Base-by-base conservation (phyloP, 1,284 basidiomycete species). In the Pseudomicrostroma phylloplanum region DNA sequence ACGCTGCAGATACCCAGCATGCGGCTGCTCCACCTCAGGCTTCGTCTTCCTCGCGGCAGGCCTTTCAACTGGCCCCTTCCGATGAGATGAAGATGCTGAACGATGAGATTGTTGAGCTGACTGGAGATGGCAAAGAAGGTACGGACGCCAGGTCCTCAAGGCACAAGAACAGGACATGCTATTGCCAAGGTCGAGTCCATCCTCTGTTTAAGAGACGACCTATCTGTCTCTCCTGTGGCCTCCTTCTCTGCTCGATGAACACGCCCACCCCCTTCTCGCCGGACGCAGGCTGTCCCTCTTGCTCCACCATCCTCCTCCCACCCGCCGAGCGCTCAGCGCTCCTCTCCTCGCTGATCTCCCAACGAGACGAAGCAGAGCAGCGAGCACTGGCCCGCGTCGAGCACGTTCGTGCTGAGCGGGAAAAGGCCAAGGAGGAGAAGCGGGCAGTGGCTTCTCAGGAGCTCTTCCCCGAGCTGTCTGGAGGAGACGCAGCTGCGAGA, bases 101-200 rank as follows among this genome's bases (percentile, higher is more conserved):
- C 21, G 43, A 17, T 17, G 43, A 48, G 43, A 48, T 48, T 12
- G 43, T 12, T 21, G 43, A 48, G 43, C 43, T 48, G 17, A 48
- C 43, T 48, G 43, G 17, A 3, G 43, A 48, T 6, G 43, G 43
- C 43, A 21, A 12, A 21, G 17, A 17, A 6, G 6, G 17, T 6
- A 48, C 12, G 4, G 12, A 12, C 43, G 43, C 43, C 6, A 4
- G 12, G 12, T 4, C 3, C 6, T 6, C 17, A 6, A 48, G 12
- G 21, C 15, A 6, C 6, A 48, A 21, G 21, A 17, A 6, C 43
- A 48, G 43, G 21, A 48, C 43, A 21, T 48, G 43, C 21, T 48
- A 48, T 48, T 48, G 43, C 43, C 43, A 48, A 48, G 43, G 43
- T 48, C 43, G 43, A n/a, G 43, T 48, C 43, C 43, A 48, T 21